Base-by-base conservation (phyloP, 768 basidiomycete genomes). In the Tremella mesenterica region DNA sequence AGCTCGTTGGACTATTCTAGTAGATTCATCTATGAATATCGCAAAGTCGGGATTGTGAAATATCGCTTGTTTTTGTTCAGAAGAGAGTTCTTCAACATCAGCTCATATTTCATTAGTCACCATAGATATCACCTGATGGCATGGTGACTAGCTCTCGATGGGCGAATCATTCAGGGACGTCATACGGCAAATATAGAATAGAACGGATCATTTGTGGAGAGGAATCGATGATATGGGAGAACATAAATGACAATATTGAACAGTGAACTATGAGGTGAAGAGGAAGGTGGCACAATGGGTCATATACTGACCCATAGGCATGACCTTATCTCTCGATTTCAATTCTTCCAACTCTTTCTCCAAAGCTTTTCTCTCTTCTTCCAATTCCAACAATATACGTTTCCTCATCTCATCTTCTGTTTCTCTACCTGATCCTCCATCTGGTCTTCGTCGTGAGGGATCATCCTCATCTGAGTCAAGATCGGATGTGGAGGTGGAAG, bases 1-100 rank as follows among this genome's bases (percentile, higher is more conserved):
- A 20, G 93, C 95, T 46, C 95, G 79, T 71, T 97, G 89, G 10
- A 96, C 82, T 43, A 97, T 90, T 75, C 93, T 93, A 20, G 88
- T 89, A 8, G 89, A 92, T 63, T 86, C 83, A 69, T 95, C 90
- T 14, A 99, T 83, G 71, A 99, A 99, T 59, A 90, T 86, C 14
- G 87, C 74, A 71, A 97, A 96, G 66, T 91, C 89, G 0, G 91
- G 88, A 7, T 85, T 85, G n/a, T 83, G 76, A 58, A 90, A 78
- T 48, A 96, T 87, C 59, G 81, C 83, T 0, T 81, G 76, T 36
- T 86, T 80, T 71, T 96, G 88, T 54, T 92, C 89, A 55, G 89
- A 85, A 1, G 88, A 81, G 56, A 99, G 75, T 44, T 92, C 95
- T 89, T 54, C 28, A 48, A 10, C 28, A 47, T 27, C 47, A 3